These are phyloP conservation scores for Suillus paluster DNA, from an alignment of 768 basidiomycete species.

Conservation along the genomic window DNA sequence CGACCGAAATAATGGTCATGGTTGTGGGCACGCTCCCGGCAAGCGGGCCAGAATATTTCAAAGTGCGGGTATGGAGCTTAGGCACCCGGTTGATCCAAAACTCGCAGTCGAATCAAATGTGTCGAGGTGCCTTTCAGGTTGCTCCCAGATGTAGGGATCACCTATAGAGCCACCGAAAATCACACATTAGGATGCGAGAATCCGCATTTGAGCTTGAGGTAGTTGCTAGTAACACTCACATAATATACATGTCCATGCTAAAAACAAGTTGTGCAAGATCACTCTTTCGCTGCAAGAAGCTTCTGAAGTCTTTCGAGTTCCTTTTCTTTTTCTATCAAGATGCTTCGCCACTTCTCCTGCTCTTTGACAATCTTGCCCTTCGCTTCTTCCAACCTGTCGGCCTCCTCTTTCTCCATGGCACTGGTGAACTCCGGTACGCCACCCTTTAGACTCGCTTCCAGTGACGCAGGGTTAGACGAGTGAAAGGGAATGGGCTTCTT, in stretches of 20 bases:
- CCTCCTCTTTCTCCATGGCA: slow-evolving; percentile 88
- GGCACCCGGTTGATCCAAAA: too few relatives aligned
- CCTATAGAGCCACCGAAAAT: not conserved
- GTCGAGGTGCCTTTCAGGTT: not conserved
- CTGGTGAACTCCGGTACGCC: slow-evolving; percentile 83
- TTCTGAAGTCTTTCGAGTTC: slow-evolving; percentile 76
- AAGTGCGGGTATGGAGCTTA: too few relatives aligned
- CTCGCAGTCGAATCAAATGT: too few relatives aligned
- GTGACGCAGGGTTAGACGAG: slow-evolving; percentile 56
- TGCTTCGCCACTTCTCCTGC: slow-evolving; percentile 71
- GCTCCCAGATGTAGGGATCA: not conserved
- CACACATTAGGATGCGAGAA: not conserved
- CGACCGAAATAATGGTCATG: too few relatives aligned
- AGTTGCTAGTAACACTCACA: not conserved
- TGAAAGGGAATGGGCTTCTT: slow-evolving; percentile 77
- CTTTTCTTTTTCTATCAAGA: slow-evolving; percentile 80
- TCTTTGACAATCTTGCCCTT: slow-evolving; percentile 71
- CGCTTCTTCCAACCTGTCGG: slow-evolving; percentile 77
- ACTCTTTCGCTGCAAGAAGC: slow-evolving; percentile 29
- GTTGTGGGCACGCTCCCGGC: too few relatives aligned
- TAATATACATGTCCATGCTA: not conserved
- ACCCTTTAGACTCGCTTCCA: slow-evolving; percentile 65
- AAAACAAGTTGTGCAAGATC: not conserved
- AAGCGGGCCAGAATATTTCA: too few relatives aligned
- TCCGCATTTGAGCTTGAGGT: not conserved